Conservation (phyloP, 129 eudicot genomes). For the Centrapalus pauciflorus region DNA sequence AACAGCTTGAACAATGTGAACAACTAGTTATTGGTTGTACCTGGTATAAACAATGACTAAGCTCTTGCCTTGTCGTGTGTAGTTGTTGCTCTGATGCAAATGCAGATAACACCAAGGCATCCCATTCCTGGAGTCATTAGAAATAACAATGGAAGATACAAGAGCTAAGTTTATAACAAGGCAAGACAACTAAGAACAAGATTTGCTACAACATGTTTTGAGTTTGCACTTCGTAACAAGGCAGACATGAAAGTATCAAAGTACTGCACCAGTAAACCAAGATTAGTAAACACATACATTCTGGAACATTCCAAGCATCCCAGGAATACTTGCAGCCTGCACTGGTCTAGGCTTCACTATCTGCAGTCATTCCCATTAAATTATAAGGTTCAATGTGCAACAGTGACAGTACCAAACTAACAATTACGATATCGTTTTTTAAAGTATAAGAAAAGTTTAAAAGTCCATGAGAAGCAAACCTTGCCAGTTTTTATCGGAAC, state of each 20-base stretch:
- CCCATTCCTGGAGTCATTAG: slow-evolving; percentile 77
- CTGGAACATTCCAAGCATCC: slow-evolving; percentile 99
- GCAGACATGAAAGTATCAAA: neutral
- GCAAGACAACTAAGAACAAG: neutral
- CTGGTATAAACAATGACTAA: slow-evolving; percentile 98
- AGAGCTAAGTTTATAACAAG: neutral
- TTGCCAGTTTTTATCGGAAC: slow-evolving; percentile 81
- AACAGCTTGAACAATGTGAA: neutral
- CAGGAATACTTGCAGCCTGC: slow-evolving; percentile 99
- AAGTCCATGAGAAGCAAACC: slow-evolving; percentile 39
- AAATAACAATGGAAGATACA: neutral
- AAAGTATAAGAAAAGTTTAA: neutral
- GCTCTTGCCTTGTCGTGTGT: slow-evolving; percentile 97
- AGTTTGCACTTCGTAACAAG: neutral
- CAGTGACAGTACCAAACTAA: no score
- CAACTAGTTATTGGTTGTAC: slow-evolving; percentile 28
- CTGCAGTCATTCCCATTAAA: slow-evolving; percentile 36
- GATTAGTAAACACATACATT: slow-evolving; percentile 43
- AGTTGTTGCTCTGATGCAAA: slow-evolving; percentile 94
- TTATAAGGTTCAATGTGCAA: slow-evolving; percentile 4
- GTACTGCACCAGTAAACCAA: neutral
- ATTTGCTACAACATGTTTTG: neutral
- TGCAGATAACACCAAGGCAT: slow-evolving; percentile 88
- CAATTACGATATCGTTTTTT: neutral
- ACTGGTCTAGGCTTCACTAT: slow-evolving; percentile 95